Conservation (phyloP, 805 yeast species). For the Pichia heedii region DNA sequence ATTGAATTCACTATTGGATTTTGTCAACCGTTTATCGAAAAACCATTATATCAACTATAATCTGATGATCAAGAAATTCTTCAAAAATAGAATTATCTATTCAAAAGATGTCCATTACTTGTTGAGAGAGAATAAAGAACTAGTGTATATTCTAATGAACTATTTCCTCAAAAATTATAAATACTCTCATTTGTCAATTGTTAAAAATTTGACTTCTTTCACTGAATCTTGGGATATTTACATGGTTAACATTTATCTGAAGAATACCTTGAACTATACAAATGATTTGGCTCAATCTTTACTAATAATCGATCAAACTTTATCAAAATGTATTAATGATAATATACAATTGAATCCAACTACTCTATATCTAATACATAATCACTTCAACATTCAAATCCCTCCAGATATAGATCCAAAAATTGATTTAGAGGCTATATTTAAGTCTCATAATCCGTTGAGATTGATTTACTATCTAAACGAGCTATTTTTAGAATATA, state of each 20-base stretch:
- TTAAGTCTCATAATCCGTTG: too few relatives aligned
- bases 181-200: background rate
- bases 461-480: background rate
- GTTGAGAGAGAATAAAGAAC: background rate
- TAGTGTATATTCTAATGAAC: slow-evolving; percentile 1
- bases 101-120: background rate
- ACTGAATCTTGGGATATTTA: slow-evolving; percentile 3
- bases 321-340: background rate
- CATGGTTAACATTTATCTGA: slow-evolving; percentile 6
- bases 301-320: background rate
- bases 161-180: slow-evolving; percentile 5
- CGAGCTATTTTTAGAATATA: background rate
- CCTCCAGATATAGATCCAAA: background rate
- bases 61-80: slow-evolving; percentile 5
- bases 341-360: background rate
- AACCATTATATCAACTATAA: slow-evolving; percentile 4
- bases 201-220: background rate
- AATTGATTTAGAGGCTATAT: background rate
- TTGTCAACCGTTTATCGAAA: slow-evolving; percentile 4
- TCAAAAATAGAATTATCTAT: slow-evolving; percentile 6
- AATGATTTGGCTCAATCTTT: background rate
- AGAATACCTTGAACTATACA: slow-evolving; percentile 1
- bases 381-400: too few relatives aligned
- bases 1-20: background rate
- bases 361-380: background rate